phyloP scores from a whole-genome alignment of 495 filamentous ascomycete species.

The Articulospora tetracladia region DNA sequence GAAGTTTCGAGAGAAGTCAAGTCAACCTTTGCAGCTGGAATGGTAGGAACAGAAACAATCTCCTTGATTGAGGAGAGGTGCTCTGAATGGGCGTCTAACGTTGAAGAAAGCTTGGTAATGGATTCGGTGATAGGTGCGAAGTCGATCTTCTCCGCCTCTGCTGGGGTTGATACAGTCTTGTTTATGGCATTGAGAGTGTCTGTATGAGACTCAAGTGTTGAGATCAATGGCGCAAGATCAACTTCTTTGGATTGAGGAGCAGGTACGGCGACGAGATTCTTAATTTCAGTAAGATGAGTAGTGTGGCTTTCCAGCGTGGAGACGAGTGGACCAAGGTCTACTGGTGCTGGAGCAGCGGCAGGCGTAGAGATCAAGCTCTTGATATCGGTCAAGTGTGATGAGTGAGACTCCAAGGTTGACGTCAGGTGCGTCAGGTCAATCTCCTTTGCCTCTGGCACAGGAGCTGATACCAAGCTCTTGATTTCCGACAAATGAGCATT shows the following conservation, averaged over 20 bases:
- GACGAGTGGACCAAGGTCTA: slow-evolving; percentile 6
- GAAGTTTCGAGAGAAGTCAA: slow-evolving; percentile 4
- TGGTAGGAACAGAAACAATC: neutral
- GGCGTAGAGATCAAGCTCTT: neutral
- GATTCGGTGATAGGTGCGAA: slow-evolving; percentile 3
- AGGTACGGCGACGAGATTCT: neutral
- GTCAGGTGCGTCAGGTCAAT: slow-evolving; percentile 5
- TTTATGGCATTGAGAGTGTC: neutral
- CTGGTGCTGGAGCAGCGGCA: neutral
- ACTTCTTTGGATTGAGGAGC: neutral
- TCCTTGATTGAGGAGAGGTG: slow-evolving; percentile 6
- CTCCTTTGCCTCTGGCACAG: slow-evolving; percentile 7
- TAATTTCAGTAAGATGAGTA: slow-evolving; percentile 3
- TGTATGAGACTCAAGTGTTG: slow-evolving; percentile 8
- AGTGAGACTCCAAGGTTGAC: neutral
- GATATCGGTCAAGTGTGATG: neutral
- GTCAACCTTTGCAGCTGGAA: slow-evolving; percentile 10
- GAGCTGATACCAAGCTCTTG: slow-evolving; percentile 5
- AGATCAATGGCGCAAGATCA: slow-evolving; percentile 2
- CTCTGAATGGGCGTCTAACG: neutral
- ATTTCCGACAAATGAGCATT: slow-evolving; percentile 4
- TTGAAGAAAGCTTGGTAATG: neutral
- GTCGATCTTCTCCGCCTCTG: slow-evolving; percentile 6
- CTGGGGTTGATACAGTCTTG: neutral
- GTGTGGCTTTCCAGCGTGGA: slow-evolving; percentile 3